phyloP scores from a whole-genome alignment of 2,329 filamentous ascomycete species.

The Nemania bipapillata region DNA sequence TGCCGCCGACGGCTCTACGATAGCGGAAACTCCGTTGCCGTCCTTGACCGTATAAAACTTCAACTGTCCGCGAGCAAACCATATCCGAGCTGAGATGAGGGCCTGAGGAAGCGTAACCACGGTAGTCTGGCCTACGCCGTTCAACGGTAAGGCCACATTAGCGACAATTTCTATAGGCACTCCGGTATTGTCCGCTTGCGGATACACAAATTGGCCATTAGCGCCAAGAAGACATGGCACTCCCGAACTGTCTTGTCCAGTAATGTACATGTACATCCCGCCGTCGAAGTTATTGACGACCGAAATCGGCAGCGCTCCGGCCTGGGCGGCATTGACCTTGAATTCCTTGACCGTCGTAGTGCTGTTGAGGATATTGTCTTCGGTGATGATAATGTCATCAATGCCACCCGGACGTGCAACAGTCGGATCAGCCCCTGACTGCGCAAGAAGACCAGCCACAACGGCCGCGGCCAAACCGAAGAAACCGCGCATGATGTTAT shows the following conservation, averaged over 20 bases:
- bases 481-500: conserved; percentile 33
- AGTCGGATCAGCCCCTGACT: conserved; percentile 30
- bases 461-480: conserved; percentile 33
- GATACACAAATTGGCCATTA: conserved; percentile 34
- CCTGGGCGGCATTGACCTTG: conserved; percentile 15
- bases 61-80: conserved; percentile 55
- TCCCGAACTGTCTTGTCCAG: conserved; percentile 24
- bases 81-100: conserved; percentile 56
- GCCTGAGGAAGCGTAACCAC: conserved; percentile 55
- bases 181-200: conserved; percentile 23
- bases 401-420: conserved; percentile 30
- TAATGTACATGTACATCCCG: conserved; percentile 36
- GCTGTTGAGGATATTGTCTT: conserved; percentile 36
- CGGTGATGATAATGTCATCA: conserved; percentile 29
- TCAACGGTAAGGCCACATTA: conserved; percentile 55
- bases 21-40: conserved; percentile 46
- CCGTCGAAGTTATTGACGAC: conserved; percentile 34
- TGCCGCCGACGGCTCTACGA: conserved; percentile 62
- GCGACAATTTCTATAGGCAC: conserved; percentile 33
- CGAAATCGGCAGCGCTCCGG: conserved; percentile 26
- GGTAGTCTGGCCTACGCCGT: conserved; percentile 52
- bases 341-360: conserved; percentile 4
- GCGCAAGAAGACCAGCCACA: conserved; percentile 28
- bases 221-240: conserved; percentile 28
- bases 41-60: conserved; percentile 54